phyloP scores from a whole-genome alignment of 2,329 filamentous ascomycete species.

The Xylaria sp. region DNA sequence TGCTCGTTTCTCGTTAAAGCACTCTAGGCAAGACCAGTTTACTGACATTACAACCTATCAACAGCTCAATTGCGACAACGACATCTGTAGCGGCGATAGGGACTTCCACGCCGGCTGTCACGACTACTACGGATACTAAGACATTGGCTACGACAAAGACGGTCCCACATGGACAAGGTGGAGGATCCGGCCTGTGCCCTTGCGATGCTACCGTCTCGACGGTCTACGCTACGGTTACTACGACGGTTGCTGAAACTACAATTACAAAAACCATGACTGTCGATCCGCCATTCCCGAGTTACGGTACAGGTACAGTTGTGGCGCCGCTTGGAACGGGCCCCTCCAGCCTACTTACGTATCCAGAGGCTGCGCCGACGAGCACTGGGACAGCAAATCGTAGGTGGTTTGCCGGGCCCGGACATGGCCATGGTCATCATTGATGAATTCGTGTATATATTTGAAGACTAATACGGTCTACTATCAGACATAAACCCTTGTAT shows the following conservation, averaged over 20 bases:
- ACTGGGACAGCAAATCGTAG: slow-evolving; percentile 37
- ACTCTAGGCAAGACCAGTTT: background rate
- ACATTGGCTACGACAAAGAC: slow-evolving; percentile 30
- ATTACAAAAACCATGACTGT: slow-evolving; percentile 43
- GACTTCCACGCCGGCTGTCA: slow-evolving; percentile 21
- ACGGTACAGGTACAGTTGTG: slow-evolving; percentile 36
- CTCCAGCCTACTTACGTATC: background rate
- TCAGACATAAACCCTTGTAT: background rate
- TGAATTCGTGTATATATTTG: background rate
- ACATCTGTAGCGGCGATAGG: slow-evolving; percentile 13
- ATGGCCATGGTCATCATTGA: slow-evolving; percentile 31
- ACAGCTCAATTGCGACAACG: background rate
- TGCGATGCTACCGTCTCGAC: slow-evolving; percentile 44
- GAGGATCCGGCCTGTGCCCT: slow-evolving; percentile 26
- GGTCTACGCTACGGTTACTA: slow-evolving; percentile 45
- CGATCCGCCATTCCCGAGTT: slow-evolving; percentile 46
- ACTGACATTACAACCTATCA: slow-evolving; percentile 35
- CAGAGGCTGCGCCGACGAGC: slow-evolving; percentile 25
- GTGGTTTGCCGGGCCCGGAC: slow-evolving; percentile 42
- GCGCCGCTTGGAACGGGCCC: slow-evolving; percentile 31
- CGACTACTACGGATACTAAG: slow-evolving; percentile 35
- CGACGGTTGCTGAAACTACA: slow-evolving; percentile 37
- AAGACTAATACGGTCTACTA: background rate
- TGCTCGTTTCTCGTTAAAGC: too few species aligned
- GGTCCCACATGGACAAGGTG: background rate